Base-by-base conservation (phyloP, 2,329 filamentous ascomycete species). In the Aspergillus neotritici region DNA sequence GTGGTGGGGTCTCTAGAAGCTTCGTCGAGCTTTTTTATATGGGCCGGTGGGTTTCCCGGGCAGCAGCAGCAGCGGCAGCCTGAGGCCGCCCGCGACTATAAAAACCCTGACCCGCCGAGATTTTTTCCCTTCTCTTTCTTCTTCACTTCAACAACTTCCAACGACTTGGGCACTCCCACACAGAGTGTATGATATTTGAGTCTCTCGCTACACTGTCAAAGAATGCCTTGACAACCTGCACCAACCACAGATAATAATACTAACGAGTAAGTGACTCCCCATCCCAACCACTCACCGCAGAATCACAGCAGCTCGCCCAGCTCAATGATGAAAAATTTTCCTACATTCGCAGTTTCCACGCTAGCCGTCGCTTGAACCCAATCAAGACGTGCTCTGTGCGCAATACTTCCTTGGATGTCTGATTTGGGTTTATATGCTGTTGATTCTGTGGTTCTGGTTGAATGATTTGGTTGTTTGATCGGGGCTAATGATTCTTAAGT, bases 261-360 rank as follows among this genome's bases (percentile, higher is more conserved):
- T 25, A 25, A 25, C 7, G 21, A 51, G 56, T 59, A 52, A 53
- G 56, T 56, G 21, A 25, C 17, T 1, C 16, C 13, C 13, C 29
- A 12, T 14, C 7, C 4, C 17, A 25, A 25, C 21, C 21, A 25
- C n/a, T n/a, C n/a, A n/a, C n/a, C n/a, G n/a, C 21, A 25, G 21
- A 8, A 25, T 25, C 21, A 25, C 7, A 25, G 21, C 21, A 25
- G 7, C 21, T 17, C 21, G 21, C 21, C 21, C 21, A 25, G 21
- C 21, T 25, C 21, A 25, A 67, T 66, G 65, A 67, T 67, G 65
- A 67, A 67, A 67, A 63, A 31, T 48, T 55, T 59, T 65, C 62
- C 63, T 62, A 66, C 63, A 67, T 67, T 67, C 65, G 65, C 62
- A 64, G 62, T 63, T 64, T 64, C 59, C 62, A 64, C 62, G 61